Evolutionary conservation across 768 basidiomycete species (phyloP).

Genomic region (Termitomyces sp.): DNA sequence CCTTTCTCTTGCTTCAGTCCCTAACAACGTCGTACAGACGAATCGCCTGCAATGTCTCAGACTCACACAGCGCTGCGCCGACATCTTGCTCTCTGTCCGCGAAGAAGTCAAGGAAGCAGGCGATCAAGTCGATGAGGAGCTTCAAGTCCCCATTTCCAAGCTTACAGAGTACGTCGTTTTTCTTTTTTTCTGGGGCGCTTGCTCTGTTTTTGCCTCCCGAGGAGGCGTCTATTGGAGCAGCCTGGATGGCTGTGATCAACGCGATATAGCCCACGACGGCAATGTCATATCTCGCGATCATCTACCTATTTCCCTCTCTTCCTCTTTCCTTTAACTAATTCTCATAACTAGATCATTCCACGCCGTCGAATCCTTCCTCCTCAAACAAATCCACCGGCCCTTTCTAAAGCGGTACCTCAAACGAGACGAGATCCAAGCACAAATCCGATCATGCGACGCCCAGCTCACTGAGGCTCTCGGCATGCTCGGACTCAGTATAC

Average conservation of each 20-base stretch:
- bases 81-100: constrained; percentile 56
- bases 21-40: constrained; percentile 31
- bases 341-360: constrained; percentile 29
- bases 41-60: constrained; percentile 66
- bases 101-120: constrained; percentile 61
- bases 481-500: constrained; percentile 54
- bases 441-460: constrained; percentile 46
- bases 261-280: no score
- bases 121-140: constrained; percentile 38
- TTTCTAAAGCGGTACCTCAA: constrained; percentile 77
- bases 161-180: constrained; percentile 37
- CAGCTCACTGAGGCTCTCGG: constrained; percentile 50
- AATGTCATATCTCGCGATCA: no score
- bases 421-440: constrained; percentile 58
- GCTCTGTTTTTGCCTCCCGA: no score
- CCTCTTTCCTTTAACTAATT: neutral
- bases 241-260: no score
- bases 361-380: constrained; percentile 42
- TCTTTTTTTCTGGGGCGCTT: no score
- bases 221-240: no score
- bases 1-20: neutral
- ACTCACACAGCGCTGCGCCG: constrained; percentile 68
- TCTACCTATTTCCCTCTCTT: no score
- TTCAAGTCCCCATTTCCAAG: constrained; percentile 43
- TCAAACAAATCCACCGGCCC: constrained; percentile 56